These are phyloP conservation scores for Inga leiocalycina DNA, from an alignment of 306 rosid species.

Conservation along the genomic window DNA sequence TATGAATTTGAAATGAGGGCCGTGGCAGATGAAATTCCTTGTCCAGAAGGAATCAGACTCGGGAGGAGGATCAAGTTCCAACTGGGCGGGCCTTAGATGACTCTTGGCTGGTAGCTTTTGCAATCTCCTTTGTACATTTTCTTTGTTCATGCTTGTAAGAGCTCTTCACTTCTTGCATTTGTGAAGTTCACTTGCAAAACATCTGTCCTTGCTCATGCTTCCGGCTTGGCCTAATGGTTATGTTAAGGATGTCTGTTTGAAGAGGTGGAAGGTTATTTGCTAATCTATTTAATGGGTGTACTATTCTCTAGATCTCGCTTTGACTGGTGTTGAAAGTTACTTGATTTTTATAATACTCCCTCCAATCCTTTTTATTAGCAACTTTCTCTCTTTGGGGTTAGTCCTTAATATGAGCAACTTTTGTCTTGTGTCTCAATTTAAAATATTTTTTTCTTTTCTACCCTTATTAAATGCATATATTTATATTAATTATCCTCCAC, in stretches of 20 bases:
- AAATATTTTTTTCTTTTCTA: too few species aligned
- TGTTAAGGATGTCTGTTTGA: background rate
- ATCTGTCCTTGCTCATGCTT: background rate
- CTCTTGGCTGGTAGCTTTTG: slow-evolving; percentile 33
- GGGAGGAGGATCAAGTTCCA: slow-evolving; percentile 20
- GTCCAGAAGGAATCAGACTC: background rate
- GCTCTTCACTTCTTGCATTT: background rate
- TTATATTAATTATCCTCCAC: too few species aligned
- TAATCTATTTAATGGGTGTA: background rate
- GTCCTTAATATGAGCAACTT: too few species aligned
- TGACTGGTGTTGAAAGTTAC: background rate
- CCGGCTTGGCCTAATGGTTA: background rate
- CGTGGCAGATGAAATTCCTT: slow-evolving; percentile 21
- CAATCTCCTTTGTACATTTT: slow-evolving; percentile 34
- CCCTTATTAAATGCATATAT: too few species aligned
- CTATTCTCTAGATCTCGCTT: background rate
- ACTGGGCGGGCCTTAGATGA: slow-evolving; percentile 28
- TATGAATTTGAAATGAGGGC: slow-evolving; percentile 8
- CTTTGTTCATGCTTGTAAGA: slow-evolving; percentile 30
- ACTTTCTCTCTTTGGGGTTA: too few species aligned
- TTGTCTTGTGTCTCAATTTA: too few species aligned
- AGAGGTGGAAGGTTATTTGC: background rate
- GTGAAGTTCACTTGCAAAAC: background rate
- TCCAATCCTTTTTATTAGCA: too few species aligned
- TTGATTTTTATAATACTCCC: background rate